Percentiles rank a stretch among this genome's conserved stretches.
phyloP scores from a whole-genome alignment of 139 green algal genomes.

The Pleodorina starrii region DNA sequence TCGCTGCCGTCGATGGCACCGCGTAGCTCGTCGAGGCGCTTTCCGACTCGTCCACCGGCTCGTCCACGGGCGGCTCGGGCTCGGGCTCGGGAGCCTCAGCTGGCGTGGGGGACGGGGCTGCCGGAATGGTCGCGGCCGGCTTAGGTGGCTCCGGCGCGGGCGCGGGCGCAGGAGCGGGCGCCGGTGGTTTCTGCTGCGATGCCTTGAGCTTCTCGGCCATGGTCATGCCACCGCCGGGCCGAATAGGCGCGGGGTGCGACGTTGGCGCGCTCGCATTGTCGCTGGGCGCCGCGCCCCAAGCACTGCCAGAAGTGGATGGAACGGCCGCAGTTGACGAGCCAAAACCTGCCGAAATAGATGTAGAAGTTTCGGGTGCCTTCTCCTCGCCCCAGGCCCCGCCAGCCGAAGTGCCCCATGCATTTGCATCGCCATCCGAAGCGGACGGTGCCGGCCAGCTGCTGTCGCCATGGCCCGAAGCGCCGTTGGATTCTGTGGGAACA shows the following conservation, averaged over 20 bases:
- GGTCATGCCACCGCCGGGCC: slow-evolving; percentile 37
- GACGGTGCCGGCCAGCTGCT: slow-evolving; percentile 19
- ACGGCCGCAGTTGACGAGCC: not conserved
- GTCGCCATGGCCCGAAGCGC: not conserved
- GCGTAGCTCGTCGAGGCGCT: not conserved
- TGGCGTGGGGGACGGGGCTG: not conserved
- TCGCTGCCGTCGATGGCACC: not conserved
- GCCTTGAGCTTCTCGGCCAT: slow-evolving; percentile 49
- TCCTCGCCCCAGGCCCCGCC: slow-evolving; percentile 1
- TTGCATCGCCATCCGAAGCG: slow-evolving; percentile 10
- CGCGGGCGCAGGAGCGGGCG: slow-evolving; percentile 19
- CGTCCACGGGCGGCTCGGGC: not conserved
- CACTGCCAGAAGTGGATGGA: slow-evolving; percentile 34
- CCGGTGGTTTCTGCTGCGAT: slow-evolving; percentile 37
- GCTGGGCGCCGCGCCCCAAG: slow-evolving; percentile 13
- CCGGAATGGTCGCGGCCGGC: slow-evolving; percentile 6
- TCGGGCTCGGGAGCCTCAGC: not conserved
- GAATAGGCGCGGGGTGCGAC: slow-evolving; percentile 24
- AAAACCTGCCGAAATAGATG: not conserved
- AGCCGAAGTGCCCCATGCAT: not conserved
- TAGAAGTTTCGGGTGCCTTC: slow-evolving; percentile 32
- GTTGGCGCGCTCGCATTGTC: slow-evolving; percentile 18
- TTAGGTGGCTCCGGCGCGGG: slow-evolving; percentile 41
- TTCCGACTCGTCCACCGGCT: not conserved
- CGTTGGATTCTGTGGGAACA: slow-evolving; percentile 10